Evolutionary conservation across 208 protist species (phyloP).

Genomic region (Angomonas desouzai): DNA sequence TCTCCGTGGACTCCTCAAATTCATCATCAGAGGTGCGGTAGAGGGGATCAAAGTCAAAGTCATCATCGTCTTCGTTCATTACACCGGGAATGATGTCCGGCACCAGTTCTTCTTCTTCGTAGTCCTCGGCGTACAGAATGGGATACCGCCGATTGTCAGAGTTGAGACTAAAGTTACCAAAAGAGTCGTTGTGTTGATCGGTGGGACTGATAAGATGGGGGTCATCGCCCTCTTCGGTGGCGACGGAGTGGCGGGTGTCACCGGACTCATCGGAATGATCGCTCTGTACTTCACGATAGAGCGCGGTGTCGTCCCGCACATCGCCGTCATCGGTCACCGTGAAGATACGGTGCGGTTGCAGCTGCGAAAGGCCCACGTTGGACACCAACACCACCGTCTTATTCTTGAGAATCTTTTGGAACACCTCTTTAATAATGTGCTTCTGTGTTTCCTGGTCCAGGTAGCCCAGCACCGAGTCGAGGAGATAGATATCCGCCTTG

Average conservation of each 20-base stretch:
- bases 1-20: conserved; percentile 14
- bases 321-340: conserved; percentile 39
- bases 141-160: conserved; percentile 16
- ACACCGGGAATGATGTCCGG: conserved; percentile 17
- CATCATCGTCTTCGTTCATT: conserved; percentile 8
- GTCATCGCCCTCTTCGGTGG: conserved; percentile 5
- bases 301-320: conserved; percentile 44
- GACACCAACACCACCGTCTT: conserved; percentile 79
- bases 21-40: conserved; percentile 14
- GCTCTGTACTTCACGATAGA: conserved; percentile 28
- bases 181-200: background rate
- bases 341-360: conserved; percentile 60
- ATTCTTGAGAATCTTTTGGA: conserved; percentile 64
- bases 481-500: conserved; percentile 73
- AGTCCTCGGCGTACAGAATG: conserved; percentile 50
- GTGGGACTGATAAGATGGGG: background rate
- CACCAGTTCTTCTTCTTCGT: conserved; percentile 35
- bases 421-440: conserved; percentile 58
- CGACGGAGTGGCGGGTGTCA: conserved; percentile 14
- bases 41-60: background rate
- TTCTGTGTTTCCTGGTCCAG: conserved; percentile 76
- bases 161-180: background rate
- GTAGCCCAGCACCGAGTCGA: conserved; percentile 88
- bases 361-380: conserved; percentile 41
- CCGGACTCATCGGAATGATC: conserved; percentile 17